These are phyloP conservation scores for Tylopilus sp. DNA, from an alignment of 768 basidiomycete genomes.

Conservation along the genomic window DNA sequence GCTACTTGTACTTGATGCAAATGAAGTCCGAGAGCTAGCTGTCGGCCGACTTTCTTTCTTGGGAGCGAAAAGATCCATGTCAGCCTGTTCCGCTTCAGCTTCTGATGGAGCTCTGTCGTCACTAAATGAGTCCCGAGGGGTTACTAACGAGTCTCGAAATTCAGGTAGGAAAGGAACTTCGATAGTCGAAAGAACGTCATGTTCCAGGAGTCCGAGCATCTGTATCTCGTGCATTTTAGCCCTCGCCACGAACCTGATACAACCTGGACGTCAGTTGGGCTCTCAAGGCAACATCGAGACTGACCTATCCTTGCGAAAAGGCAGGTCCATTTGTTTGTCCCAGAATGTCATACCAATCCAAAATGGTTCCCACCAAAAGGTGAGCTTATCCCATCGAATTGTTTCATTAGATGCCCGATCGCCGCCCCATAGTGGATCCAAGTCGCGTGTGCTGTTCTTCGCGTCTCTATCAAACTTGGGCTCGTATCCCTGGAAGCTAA, in stretches of 20 bases:
- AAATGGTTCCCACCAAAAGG: slow-evolving; percentile 90
- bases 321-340: slow-evolving; percentile 85
- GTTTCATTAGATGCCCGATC: slow-evolving; percentile 43
- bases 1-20: slow-evolving; percentile 39
- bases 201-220: slow-evolving; percentile 88
- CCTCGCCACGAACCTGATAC: slow-evolving; percentile 77
- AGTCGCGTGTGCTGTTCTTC: slow-evolving; percentile 43
- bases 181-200: slow-evolving; percentile 87
- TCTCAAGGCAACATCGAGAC: not conserved
- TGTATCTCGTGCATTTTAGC: slow-evolving; percentile 98
- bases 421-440: slow-evolving; percentile 76
- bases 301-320: slow-evolving; percentile 75
- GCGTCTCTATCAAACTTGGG: slow-evolving; percentile 50
- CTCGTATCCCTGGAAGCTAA: slow-evolving; percentile 76
- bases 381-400: slow-evolving; percentile 43
- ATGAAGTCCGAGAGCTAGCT: slow-evolving; percentile 35
- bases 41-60: slow-evolving; percentile 36
- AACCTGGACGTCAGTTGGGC: not conserved
- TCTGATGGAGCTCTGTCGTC: slow-evolving; percentile 40
- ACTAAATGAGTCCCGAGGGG: slow-evolving; percentile 31
- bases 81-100: slow-evolving; percentile 68
- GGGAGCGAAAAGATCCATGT: slow-evolving; percentile 62
- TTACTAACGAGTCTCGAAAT: slow-evolving; percentile 29
- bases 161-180: slow-evolving; percentile 77
- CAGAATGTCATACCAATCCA: slow-evolving; percentile 81